Conservation (phyloP, 2,329 filamentous ascomycete genomes). For the Penicillium sp. region DNA sequence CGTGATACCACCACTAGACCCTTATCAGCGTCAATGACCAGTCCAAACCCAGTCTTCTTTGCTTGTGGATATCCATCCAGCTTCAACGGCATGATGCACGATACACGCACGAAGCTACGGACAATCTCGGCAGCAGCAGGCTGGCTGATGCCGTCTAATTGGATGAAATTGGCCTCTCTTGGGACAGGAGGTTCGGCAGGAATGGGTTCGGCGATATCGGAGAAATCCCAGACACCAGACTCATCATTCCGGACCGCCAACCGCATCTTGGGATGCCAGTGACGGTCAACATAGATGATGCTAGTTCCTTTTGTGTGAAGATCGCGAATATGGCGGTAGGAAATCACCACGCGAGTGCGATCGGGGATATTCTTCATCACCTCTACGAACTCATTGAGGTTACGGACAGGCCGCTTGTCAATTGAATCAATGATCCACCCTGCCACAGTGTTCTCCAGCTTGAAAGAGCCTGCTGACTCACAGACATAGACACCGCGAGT, state of each 20-base stretch:
- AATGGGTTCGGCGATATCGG: conserved; percentile 75
- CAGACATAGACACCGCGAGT: conserved; percentile 92
- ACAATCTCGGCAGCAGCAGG: conserved; percentile 90
- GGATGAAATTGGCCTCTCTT: conserved; percentile 83
- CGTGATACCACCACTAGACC: conserved; percentile 91
- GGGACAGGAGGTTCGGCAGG: conserved; percentile 70
- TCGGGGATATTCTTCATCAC: conserved; percentile 85
- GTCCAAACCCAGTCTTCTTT: conserved; percentile 87
- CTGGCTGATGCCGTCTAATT: conserved; percentile 82
- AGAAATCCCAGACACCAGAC: conserved; percentile 92
- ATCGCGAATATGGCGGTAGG: conserved; percentile 92
- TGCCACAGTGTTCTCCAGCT: conserved; percentile 83
- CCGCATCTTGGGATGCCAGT: conserved; percentile 95
- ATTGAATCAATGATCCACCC: conserved; percentile 93
- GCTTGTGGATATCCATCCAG: conserved; percentile 97
- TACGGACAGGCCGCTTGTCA: conserved; percentile 85
- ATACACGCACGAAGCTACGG: conserved; percentile 89
- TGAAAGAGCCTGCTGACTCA: conserved; percentile 91
- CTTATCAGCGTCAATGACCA: conserved; percentile 97
- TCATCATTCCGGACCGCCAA: conserved; percentile 85
- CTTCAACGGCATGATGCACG: conserved; percentile 91
- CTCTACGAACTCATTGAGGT: conserved; percentile 83
- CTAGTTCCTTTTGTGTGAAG: conserved; percentile 91
- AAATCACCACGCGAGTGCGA: conserved; percentile 80
- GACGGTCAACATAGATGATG: conserved; percentile 87